A percentile compares a stretch with the other conserved stretches of the same genome.
These are phyloP conservation scores for Neophaeococcomyces aloes DNA, from an alignment of 2,329 filamentous ascomycete species.

Conservation along the genomic window DNA sequence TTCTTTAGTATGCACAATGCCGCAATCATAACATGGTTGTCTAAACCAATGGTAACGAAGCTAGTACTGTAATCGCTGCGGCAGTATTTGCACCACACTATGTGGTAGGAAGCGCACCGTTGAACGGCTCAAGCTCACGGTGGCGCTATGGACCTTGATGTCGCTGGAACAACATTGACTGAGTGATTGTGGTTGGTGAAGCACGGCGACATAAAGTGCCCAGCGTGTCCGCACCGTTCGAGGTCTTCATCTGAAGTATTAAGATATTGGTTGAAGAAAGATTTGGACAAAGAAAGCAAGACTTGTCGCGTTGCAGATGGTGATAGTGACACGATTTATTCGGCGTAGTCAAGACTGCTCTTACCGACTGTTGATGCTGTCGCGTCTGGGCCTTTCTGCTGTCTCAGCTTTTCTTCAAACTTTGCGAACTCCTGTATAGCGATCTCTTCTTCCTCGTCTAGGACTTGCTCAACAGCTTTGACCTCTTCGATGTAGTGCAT, in stretches of 20 bases:
- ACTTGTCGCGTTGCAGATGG: background rate
- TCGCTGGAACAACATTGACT: too few species aligned
- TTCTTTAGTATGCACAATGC: too few species aligned
- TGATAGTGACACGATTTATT: slow-evolving; percentile 11
- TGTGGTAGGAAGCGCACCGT: too few species aligned
- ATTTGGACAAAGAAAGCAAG: background rate
- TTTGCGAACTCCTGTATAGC: slow-evolving; percentile 79
- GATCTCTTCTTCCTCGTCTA: slow-evolving; percentile 87
- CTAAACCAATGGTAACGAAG: too few species aligned
- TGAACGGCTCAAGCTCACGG: too few species aligned
- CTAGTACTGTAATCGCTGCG: too few species aligned
- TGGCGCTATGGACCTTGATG: too few species aligned
- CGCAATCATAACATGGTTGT: too few species aligned
- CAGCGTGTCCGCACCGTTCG: too few species aligned
- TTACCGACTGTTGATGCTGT: slow-evolving; percentile 41
- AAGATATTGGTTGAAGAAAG: background rate
- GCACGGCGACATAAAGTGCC: too few species aligned
- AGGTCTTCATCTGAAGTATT: background rate
- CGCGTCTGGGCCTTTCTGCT: slow-evolving; percentile 45
- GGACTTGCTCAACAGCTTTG: slow-evolving; percentile 77
- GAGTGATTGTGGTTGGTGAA: too few species aligned
- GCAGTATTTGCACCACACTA: too few species aligned
- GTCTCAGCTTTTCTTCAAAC: slow-evolving; percentile 74
- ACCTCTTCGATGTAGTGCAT: slow-evolving; percentile 98
- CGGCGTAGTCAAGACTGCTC: slow-evolving; percentile 44